Evolutionary conservation across 106 monocot genomes (phyloP), one percentile per base, ranked within the genome.

Genomic region (Allium cepa): DNA sequence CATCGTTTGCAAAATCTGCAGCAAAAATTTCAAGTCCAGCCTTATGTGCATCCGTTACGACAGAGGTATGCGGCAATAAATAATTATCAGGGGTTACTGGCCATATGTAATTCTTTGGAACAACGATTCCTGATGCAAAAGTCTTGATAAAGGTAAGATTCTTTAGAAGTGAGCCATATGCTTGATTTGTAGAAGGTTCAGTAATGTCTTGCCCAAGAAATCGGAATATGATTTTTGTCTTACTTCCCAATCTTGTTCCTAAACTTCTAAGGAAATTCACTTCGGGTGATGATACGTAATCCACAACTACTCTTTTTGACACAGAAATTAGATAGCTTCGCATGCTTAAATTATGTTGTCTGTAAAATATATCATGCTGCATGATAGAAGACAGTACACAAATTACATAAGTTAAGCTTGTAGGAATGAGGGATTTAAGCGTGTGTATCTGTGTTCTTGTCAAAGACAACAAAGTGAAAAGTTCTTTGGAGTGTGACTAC

Each of bases 351-450:
- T 90, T 90, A 49, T 92, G 86, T 46, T 82, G 77, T 3, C 68
- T 80, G 80, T 90, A 99, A 77, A 99, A 99, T 8, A 56, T 59
- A 64, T 79, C 92, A 73, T 99, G 71, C 97, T 95, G 83, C 79
- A 75, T n/a, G 28, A 55, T 17, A 48, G 16, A 68, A 52, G 36
- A 36, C 5, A 5, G 36, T 36, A 8, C 12, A 60, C 28, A 50
- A 8, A 11, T 69, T 63, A 26, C 9, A 60, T 46, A 50, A 8
- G n/a, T 69, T 63, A 26, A 62, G 13, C 70, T 27, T 49, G 58
- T 45, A 7, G 13, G 26, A 51, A 58, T 26, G 17, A 48, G 16
- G 1, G 8, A 49, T 49, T 46, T 11, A 3, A 15, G 3, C 5
- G 7, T 3, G 0, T 55, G 11, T 55, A 8, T 15, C 4, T 15